Conservation (phyloP, 139 green algal genomes). For the Volvox reticuliferus region DNA sequence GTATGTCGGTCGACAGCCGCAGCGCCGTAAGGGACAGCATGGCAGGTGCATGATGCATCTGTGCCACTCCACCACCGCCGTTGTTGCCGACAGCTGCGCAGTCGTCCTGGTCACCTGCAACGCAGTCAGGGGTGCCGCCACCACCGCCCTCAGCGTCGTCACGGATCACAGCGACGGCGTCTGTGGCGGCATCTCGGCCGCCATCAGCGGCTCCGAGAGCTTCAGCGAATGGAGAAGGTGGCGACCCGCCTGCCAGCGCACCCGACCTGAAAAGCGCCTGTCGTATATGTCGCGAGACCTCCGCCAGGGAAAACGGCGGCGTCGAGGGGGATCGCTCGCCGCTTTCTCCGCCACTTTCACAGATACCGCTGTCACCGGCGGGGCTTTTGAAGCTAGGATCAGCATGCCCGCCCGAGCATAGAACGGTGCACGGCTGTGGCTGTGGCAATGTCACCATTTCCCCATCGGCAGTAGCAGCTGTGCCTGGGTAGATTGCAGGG, state of each 20-base stretch:
- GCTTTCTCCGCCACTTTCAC: background rate
- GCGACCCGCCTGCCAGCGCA: background rate
- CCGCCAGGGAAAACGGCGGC: slow-evolving; percentile 19
- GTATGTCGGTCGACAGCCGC: slow-evolving; percentile 6
- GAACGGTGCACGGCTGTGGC: background rate
- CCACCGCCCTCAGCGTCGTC: background rate
- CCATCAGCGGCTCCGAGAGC: background rate
- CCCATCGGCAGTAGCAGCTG: background rate
- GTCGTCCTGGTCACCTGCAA: too few relatives aligned
- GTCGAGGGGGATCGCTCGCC: background rate
- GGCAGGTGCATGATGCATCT: background rate
- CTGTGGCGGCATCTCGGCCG: background rate
- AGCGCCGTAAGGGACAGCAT: background rate
- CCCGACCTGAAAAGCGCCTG: background rate
- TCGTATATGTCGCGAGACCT: background rate
- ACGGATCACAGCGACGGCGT: background rate
- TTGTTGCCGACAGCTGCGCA: background rate
- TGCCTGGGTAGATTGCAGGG: too few relatives aligned
- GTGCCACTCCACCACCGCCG: background rate
- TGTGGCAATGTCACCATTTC: background rate
- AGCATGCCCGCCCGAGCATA: background rate
- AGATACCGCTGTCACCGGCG: background rate
- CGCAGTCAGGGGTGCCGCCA: background rate
- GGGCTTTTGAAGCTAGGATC: background rate
- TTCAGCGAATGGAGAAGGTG: background rate